Conservation (phyloP, 768 basidiomycete genomes). For the Boletus tomentosulus region DNA sequence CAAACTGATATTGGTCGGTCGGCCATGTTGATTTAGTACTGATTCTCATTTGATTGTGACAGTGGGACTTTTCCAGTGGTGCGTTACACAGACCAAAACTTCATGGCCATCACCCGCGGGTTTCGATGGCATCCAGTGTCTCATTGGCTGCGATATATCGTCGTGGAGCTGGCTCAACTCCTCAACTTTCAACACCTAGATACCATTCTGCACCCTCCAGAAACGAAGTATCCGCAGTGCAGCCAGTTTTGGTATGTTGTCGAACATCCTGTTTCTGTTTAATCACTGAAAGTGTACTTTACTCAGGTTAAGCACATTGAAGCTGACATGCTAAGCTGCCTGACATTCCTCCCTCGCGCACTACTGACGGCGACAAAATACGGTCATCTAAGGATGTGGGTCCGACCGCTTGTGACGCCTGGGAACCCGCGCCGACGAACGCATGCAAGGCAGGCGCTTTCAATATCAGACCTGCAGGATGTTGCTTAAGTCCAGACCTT, state of each 20-base stretch:
- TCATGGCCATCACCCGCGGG: conserved; percentile 66
- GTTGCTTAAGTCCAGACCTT: conserved; percentile 12
- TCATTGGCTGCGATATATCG: conserved; percentile 67
- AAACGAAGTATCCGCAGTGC: conserved; percentile 85
- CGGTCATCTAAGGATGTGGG: conserved; percentile 82
- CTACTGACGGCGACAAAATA: conserved; percentile 75
- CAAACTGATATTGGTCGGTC: conserved; percentile 78
- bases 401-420: conserved; percentile 57
- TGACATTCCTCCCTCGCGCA: conserved; percentile 75
- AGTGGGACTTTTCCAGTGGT: conserved; percentile 96
- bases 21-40: neutral
- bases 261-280: neutral
- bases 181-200: conserved; percentile 50
- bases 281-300: neutral
- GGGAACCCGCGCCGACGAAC: conserved; percentile 24
- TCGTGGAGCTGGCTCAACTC: conserved; percentile 52
- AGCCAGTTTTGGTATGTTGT: conserved; percentile 76
- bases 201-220: conserved; percentile 90
- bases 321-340: conserved; percentile 66
- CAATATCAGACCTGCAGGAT: conserved; percentile 30
- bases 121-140: conserved; percentile 74
- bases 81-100: conserved; percentile 85
- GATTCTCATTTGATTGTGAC: conserved; percentile 1
- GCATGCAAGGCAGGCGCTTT: conserved; percentile 28
- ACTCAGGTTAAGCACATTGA: conserved; percentile 76